These are phyloP conservation scores for Bocquillonia castaneifolia DNA, from an alignment of 441 rosid species.

Conservation along the genomic window DNA sequence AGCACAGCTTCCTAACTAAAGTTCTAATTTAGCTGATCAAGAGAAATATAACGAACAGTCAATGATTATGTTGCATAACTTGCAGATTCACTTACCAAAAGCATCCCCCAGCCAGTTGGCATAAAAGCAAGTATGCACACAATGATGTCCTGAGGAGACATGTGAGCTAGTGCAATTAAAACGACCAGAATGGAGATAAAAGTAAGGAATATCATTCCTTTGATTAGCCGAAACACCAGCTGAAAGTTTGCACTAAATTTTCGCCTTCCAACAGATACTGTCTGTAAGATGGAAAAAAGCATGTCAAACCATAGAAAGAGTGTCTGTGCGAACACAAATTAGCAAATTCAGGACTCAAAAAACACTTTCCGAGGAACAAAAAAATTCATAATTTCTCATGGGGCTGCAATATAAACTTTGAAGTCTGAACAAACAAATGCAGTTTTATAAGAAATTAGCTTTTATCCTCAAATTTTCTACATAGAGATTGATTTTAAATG, in stretches of 20 bases:
- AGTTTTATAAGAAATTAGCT: not conserved
- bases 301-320: not conserved
- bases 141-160: constrained; percentile 79
- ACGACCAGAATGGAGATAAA: constrained; percentile 72
- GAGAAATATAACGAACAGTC: too few species aligned
- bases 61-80: not conserved
- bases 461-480: not conserved
- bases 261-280: constrained; percentile 90
- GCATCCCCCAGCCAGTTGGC: constrained; percentile 99
- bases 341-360: too few species aligned
- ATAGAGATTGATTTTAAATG: not conserved
- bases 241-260: constrained; percentile 92
- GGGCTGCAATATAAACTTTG: not conserved
- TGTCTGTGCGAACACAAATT: not conserved
- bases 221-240: constrained; percentile 86
- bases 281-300: constrained; percentile 38
- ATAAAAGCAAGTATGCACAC: constrained; percentile 95
- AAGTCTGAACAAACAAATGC: not conserved
- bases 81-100: constrained; percentile 52
- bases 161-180: constrained; percentile 71
- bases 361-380: too few species aligned
- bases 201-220: constrained; percentile 89
- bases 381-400: too few species aligned
- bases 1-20: too few species aligned
- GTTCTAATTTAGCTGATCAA: too few species aligned